These are phyloP conservation scores for Phytophthora idaei DNA, from an alignment of 352 stramenopile species.

Conservation along the genomic window DNA sequence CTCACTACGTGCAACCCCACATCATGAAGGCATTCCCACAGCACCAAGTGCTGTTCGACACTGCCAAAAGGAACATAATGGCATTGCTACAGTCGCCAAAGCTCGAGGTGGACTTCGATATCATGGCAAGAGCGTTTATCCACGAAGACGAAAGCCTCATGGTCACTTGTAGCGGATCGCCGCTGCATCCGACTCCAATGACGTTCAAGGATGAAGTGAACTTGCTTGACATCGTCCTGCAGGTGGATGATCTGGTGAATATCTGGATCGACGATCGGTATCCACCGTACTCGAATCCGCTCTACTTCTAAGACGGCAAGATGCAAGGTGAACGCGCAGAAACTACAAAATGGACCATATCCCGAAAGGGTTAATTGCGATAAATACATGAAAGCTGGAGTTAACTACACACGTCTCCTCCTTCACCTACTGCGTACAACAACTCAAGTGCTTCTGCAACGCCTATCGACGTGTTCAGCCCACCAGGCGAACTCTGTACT, in stretches of 20 bases:
- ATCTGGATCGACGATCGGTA: conserved; percentile 79
- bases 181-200: conserved; percentile 59
- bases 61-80: conserved; percentile 43
- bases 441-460: conserved; percentile 16
- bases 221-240: conserved; percentile 62
- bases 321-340: background rate
- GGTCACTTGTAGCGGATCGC: conserved; percentile 56
- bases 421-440: conserved; percentile 19
- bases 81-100: conserved; percentile 50
- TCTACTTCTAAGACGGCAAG: conserved; percentile 56
- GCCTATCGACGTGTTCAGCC: conserved; percentile 19
- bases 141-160: conserved; percentile 57
- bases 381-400: conserved; percentile 32
- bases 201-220: conserved; percentile 64
- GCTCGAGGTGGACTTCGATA: conserved; percentile 62
- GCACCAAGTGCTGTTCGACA: conserved; percentile 65
- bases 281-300: conserved; percentile 68
- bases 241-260: conserved; percentile 73
- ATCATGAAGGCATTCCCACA: conserved; percentile 58
- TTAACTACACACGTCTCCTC: background rate
- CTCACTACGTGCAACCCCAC: conserved; percentile 40
- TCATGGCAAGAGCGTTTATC: conserved; percentile 69
- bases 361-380: conserved; percentile 15
- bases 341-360: conserved; percentile 20
- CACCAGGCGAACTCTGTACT: conserved; percentile 21